These are phyloP conservation scores for Furcasterigmium furcatum DNA, from an alignment of 2,329 filamentous ascomycete species.

Conservation along the genomic window DNA sequence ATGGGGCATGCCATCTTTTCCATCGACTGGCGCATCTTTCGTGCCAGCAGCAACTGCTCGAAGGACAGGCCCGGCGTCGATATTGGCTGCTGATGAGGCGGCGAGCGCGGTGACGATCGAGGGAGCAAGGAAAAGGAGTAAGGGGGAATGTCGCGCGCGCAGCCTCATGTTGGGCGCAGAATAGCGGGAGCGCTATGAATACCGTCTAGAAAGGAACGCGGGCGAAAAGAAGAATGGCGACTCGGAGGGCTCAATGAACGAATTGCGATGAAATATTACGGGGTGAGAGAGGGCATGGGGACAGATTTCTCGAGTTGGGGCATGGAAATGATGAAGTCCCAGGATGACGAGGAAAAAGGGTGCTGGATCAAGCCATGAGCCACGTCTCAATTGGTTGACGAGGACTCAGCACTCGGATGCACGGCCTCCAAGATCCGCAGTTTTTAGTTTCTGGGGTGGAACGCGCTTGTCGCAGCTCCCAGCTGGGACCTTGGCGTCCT, in stretches of 20 bases:
- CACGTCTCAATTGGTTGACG: conserved; percentile 1
- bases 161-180: conserved; percentile 52
- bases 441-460: neutral
- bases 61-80: conserved; percentile 3
- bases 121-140: conserved; percentile 60
- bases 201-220: neutral
- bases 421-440: neutral
- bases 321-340: no score
- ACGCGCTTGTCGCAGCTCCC: neutral
- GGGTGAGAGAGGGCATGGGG: no score
- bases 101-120: conserved; percentile 46
- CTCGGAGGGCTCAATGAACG: no score
- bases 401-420: neutral
- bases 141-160: conserved; percentile 46
- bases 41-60: conserved; percentile 29
- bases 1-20: conserved; percentile 90
- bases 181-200: neutral
- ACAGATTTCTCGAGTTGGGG: no score
- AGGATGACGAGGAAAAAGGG: no score
- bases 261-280: no score
- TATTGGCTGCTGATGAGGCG: conserved; percentile 18
- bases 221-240: no score
- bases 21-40: conserved; percentile 87
- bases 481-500: neutral
- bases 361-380: neutral